phyloP scores from a whole-genome alignment of 257 asterid species.

The Thymus mandschuricus region DNA sequence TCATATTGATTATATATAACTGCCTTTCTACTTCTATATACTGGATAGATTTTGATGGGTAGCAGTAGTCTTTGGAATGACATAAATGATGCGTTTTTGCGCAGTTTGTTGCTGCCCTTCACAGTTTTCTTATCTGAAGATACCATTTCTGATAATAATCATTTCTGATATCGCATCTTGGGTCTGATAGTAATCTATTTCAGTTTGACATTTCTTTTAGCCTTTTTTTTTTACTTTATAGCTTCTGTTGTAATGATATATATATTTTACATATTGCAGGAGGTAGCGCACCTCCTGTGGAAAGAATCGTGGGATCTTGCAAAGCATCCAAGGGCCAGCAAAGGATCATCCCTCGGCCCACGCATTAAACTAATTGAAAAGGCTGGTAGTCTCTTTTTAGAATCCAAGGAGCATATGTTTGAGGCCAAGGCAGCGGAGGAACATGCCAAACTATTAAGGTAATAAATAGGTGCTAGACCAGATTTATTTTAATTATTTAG shows the following conservation, averaged over 20 bases:
- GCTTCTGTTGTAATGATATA: slow-evolving; percentile 12
- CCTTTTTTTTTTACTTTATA: slow-evolving; percentile 21
- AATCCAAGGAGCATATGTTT: slow-evolving; percentile 79
- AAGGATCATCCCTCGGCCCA: slow-evolving; percentile 79
- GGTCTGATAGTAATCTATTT: background rate
- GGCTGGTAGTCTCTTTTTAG: slow-evolving; percentile 77
- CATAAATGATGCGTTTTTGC: background rate
- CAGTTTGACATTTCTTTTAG: slow-evolving; percentile 21
- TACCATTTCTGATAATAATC: background rate
- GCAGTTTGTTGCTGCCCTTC: slow-evolving; percentile 9
- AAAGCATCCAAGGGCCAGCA: slow-evolving; percentile 84
- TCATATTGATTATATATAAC: background rate
- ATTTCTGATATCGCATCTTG: slow-evolving; percentile 1
- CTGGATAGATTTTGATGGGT: slow-evolving; percentile 10
- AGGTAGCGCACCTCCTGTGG: slow-evolving; percentile 82
- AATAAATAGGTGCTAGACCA: background rate
- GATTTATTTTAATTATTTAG: background rate
- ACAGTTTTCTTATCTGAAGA: slow-evolving; percentile 1
- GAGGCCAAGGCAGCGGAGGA: slow-evolving; percentile 99
- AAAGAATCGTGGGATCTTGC: slow-evolving; percentile 92
- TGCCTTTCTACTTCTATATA: slow-evolving; percentile 5
- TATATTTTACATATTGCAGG: slow-evolving; percentile 50
- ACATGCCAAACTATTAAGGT: slow-evolving; percentile 95
- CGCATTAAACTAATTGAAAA: slow-evolving; percentile 80
- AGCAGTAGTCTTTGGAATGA: slow-evolving; percentile 13